phyloP scores from a whole-genome alignment of 805 yeast genomes.

The Zygosaccharomyces bailii region DNA sequence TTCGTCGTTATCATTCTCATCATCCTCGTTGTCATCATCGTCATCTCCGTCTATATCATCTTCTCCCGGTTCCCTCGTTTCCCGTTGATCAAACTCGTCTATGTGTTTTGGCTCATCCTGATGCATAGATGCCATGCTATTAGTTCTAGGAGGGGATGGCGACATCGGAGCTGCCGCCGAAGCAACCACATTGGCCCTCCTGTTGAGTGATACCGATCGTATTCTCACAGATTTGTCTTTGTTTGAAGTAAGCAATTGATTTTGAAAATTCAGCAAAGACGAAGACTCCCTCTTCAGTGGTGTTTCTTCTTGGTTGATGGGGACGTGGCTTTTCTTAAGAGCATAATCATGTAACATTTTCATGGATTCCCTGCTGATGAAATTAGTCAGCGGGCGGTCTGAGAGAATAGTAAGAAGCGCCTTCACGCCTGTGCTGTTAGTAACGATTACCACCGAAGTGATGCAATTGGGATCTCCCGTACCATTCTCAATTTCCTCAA shows the following conservation, averaged over 20 bases:
- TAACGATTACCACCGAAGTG: conserved; percentile 31
- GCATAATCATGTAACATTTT: conserved; percentile 26
- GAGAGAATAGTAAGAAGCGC: conserved; percentile 35
- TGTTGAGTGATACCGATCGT: conserved; percentile 29
- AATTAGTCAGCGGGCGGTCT: conserved; percentile 33
- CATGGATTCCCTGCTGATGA: conserved; percentile 31
- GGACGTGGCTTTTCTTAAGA: conserved; percentile 9
- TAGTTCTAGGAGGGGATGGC: not conserved
- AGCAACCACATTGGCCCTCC: conserved; percentile 16
- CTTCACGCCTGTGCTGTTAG: conserved; percentile 36
- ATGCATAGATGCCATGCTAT: not conserved
- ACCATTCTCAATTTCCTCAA: conserved; percentile 11
- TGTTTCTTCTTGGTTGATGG: conserved; percentile 19
- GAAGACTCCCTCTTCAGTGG: conserved; percentile 32
- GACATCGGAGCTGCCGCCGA: not conserved
- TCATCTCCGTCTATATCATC: conserved; percentile 28
- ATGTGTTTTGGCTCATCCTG: conserved; percentile 21
- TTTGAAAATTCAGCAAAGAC: conserved; percentile 31
- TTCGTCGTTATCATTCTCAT: conserved; percentile 34
- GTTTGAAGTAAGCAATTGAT: conserved; percentile 32
- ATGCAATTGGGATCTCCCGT: conserved; percentile 5
- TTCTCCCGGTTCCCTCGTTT: conserved; percentile 14
- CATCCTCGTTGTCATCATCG: conserved; percentile 33
- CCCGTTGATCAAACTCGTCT: conserved; percentile 5
- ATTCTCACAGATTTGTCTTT: conserved; percentile 35